phyloP scores from a whole-genome alignment of 1,284 basidiomycete genomes.

The Meira nashicola region DNA sequence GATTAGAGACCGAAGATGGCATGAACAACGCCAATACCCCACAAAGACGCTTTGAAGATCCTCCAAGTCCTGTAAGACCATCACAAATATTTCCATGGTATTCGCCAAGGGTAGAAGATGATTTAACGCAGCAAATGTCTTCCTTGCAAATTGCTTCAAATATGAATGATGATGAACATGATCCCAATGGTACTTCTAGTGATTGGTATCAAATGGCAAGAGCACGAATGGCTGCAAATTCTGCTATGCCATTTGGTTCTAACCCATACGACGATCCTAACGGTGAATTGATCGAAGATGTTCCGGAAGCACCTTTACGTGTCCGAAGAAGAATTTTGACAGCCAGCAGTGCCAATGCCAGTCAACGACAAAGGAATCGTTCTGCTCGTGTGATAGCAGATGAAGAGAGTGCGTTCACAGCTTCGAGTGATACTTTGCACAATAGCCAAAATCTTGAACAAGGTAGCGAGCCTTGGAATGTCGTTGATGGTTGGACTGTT shows the following conservation, averaged over 20 bases:
- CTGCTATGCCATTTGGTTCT: neutral
- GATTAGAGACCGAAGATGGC: neutral
- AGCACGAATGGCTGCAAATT: conserved; percentile 1
- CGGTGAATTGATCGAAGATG: neutral
- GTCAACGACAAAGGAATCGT: neutral
- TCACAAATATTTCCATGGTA: conserved; percentile 9
- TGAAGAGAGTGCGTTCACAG: neutral
- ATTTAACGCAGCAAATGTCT: neutral
- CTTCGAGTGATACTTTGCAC: neutral
- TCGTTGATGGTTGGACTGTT: conserved; percentile 10
- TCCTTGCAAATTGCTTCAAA: neutral
- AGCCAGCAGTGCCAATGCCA: neutral
- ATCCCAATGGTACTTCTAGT: conserved; percentile 1
- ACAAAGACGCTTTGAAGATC: conserved; percentile 4
- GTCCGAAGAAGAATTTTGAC: conserved; percentile 2
- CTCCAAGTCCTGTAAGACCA: too few species aligned
- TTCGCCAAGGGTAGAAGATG: neutral
- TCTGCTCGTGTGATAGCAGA: conserved; percentile 5
- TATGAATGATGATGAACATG: conserved; percentile 1
- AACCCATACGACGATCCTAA: conserved; percentile 4
- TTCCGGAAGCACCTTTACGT: neutral
- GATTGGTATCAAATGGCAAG: conserved; percentile 7
- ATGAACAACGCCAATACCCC: neutral
- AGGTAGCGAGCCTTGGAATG: neutral
- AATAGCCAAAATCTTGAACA: neutral